A percentile compares a stretch with the other conserved stretches of the same genome.
Conservation (phyloP, 306 rosid genomes). For the Nissolia schottii region DNA sequence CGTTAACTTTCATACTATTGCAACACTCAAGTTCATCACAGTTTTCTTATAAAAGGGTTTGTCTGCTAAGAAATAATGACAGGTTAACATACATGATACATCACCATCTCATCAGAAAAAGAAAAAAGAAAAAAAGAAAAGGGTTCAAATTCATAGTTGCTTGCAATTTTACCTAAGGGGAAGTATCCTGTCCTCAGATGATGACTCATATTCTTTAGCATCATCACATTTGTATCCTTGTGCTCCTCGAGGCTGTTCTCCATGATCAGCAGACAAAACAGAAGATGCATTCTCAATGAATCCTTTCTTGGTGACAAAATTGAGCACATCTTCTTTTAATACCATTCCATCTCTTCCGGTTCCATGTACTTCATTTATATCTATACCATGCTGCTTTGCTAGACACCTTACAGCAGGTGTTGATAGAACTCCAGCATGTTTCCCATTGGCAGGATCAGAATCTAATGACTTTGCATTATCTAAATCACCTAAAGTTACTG, state of each 20-base stretch:
- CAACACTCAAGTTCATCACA: conserved; percentile 11
- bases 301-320: conserved; percentile 57
- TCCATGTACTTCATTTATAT: conserved; percentile 68
- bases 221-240: conserved; percentile 24
- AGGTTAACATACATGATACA: neutral
- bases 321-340: conserved; percentile 68
- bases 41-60: conserved; percentile 5
- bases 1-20: neutral
- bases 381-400: conserved; percentile 70
- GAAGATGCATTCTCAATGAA: conserved; percentile 35
- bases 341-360: conserved; percentile 83
- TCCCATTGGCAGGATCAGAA: conserved; percentile 30
- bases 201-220: conserved; percentile 32
- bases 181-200: conserved; percentile 49
- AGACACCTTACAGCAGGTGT: conserved; percentile 79
- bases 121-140: neutral
- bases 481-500: conserved; percentile 5
- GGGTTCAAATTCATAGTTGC: neutral
- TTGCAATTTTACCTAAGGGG: conserved; percentile 61
- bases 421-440: conserved; percentile 50
- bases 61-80: neutral
- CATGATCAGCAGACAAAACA: conserved; percentile 30
- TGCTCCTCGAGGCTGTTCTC: conserved; percentile 31
- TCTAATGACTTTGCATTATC: conserved; percentile 26
- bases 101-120: conserved; percentile 1